Conservation (phyloP, 192 early-diverging fungal genomes). For the Coemansia sp. region DNA sequence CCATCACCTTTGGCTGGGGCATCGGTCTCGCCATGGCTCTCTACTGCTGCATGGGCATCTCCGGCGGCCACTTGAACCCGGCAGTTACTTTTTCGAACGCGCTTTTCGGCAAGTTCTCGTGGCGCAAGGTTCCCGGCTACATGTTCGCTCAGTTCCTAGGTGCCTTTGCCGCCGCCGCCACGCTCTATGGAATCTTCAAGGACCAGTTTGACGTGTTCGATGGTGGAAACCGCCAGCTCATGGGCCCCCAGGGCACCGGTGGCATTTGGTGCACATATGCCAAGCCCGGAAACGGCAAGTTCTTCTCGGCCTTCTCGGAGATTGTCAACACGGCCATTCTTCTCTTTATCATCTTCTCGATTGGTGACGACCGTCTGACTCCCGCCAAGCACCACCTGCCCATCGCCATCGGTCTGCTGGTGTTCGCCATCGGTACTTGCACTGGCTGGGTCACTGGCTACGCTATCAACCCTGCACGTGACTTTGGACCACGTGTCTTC, state of each 20-base stretch:
- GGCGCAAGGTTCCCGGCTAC: slow-evolving; percentile 65
- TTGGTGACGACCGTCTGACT: slow-evolving; percentile 59
- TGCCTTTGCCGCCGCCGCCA: slow-evolving; percentile 68
- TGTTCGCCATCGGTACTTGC: slow-evolving; percentile 62
- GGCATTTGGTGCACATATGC: slow-evolving; percentile 68
- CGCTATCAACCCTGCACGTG: slow-evolving; percentile 76
- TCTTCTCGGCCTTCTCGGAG: slow-evolving; percentile 62
- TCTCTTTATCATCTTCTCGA: slow-evolving; percentile 61
- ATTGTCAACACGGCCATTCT: slow-evolving; percentile 67
- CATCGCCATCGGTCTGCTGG: slow-evolving; percentile 60
- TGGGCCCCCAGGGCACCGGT: slow-evolving; percentile 56
- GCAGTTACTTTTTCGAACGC: slow-evolving; percentile 70
- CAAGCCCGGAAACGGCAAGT: slow-evolving; percentile 53
- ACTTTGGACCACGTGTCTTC: slow-evolving; percentile 77
- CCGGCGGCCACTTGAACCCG: slow-evolving; percentile 78
- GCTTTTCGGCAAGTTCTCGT: slow-evolving; percentile 66
- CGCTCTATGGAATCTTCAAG: slow-evolving; percentile 64
- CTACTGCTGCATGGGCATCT: slow-evolving; percentile 62
- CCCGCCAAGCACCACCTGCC: slow-evolving; percentile 58
- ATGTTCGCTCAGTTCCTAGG: slow-evolving; percentile 67
- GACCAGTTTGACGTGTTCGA: slow-evolving; percentile 59
- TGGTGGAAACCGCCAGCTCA: slow-evolving; percentile 52
- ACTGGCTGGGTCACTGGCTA: slow-evolving; percentile 67
- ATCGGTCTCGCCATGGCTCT: slow-evolving; percentile 64
- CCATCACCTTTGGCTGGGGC: slow-evolving; percentile 63